Evolutionary conservation across 768 basidiomycete genomes (phyloP).

Genomic region (Boletus rubropictus): DNA sequence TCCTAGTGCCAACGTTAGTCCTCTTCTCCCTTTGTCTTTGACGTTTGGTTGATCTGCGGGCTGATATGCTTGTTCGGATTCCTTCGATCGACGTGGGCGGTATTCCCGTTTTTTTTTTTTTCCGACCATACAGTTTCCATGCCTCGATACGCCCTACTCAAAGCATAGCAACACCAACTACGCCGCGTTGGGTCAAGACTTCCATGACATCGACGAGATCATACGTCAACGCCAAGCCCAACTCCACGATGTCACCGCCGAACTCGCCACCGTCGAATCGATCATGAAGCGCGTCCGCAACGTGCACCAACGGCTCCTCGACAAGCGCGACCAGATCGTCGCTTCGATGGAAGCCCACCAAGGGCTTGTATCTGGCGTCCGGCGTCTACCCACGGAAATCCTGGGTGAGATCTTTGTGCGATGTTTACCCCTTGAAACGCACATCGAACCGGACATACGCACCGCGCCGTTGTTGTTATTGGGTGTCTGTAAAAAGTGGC

Average conservation of each 20-base stretch:
- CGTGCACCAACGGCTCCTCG: slow-evolving; percentile 9
- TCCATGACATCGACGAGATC: slow-evolving; percentile 12
- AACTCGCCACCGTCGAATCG: slow-evolving; percentile 12
- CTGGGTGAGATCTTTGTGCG: slow-evolving; percentile 42
- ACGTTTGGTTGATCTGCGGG: not conserved
- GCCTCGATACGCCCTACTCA: slow-evolving; percentile 16
- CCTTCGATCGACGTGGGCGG: not conserved
- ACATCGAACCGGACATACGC: slow-evolving; percentile 20
- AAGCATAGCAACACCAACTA: slow-evolving; percentile 13
- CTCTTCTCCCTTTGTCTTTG: not conserved
- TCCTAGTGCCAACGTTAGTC: slow-evolving; percentile 8
- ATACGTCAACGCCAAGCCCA: slow-evolving; percentile 12
- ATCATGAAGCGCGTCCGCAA: slow-evolving; percentile 10
- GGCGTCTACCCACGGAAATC: slow-evolving; percentile 39
- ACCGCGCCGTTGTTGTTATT: slow-evolving; percentile 36
- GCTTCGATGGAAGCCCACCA: slow-evolving; percentile 18
- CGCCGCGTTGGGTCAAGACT: slow-evolving; percentile 9
- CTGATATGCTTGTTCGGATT: not conserved
- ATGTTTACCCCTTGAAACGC: slow-evolving; percentile 27
- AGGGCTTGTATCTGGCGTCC: slow-evolving; percentile 28
- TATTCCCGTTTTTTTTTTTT: too few relatives aligned
- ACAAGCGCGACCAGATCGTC: slow-evolving; percentile 9
- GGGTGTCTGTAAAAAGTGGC: slow-evolving; percentile 41
- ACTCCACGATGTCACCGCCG: slow-evolving; percentile 7
- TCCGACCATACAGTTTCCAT: slow-evolving; percentile 2